Base-by-base conservation (phyloP, 2,329 filamentous ascomycete genomes). In the Endothia cerciana region DNA sequence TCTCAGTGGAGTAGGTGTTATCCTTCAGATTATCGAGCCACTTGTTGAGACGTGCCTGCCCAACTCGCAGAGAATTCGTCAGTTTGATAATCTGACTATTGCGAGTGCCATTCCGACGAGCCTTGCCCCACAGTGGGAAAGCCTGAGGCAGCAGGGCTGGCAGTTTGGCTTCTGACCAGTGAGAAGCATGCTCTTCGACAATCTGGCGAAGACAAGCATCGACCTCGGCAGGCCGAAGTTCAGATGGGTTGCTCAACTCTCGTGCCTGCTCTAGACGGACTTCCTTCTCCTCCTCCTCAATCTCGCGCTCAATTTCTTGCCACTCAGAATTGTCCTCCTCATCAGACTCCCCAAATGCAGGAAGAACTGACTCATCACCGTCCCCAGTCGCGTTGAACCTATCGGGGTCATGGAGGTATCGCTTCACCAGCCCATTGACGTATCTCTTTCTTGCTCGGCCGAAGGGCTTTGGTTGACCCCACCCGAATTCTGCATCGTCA, bases 161-260 rank as follows among this genome's bases (percentile, higher is more conserved):
- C 7, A 86, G 79, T 69, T 87, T 88, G 1, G 77, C 79, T n/a
- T 80, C 74, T n/a, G 77, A 76, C 91, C 91, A 94, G 4, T 76
- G 74, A 3, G 77, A 72, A 59, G 82, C 80, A 65, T 87, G 81
- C 1, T 80, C 75, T 7, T 78, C 72, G 13, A 91, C 82, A 33
- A 79, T 82, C 22, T 84, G 75, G 36, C 87, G 78, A 41, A 94
- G 80, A 15, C 86, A 76, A 0, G 74, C 70, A 3, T 83, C 75
- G 28, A 91, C 79, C 49, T 86, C 79, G 0, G 83, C 80, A 3
- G 59, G 11, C 78, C 75, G 15, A 89, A 75, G 17, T 68, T 36
- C 13, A 11, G 38, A 45, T 30, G 11, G 15, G n/a, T 53, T 41
- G 19, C 7, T 47, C 51, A 40, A n/a, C 19, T 22, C 60, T 57